These are phyloP conservation scores for Suillus placidus DNA, from an alignment of 768 basidiomycete species.

Conservation along the genomic window DNA sequence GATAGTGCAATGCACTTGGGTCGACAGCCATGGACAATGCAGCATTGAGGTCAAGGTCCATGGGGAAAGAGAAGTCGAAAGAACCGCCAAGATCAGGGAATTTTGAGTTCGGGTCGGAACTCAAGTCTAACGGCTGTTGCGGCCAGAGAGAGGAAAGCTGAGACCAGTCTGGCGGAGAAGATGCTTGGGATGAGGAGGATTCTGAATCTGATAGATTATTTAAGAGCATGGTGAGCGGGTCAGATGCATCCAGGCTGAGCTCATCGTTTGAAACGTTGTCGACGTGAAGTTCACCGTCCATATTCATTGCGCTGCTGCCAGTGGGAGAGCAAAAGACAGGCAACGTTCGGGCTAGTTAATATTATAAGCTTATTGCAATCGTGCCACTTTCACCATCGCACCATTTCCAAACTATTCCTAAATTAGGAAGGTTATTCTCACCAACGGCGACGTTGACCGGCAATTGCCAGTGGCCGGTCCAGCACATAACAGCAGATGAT, in stretches of 20 bases:
- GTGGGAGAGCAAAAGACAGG: not conserved
- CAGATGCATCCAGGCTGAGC: conserved; percentile 49
- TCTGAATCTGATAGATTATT: conserved; percentile 43
- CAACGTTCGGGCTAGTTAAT: not conserved
- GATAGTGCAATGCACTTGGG: conserved; percentile 61
- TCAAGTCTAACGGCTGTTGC: conserved; percentile 16
- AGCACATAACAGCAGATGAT: no score
- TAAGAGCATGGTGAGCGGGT: conserved; percentile 62
- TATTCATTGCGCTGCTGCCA: not conserved
- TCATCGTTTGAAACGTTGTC: conserved; percentile 15
- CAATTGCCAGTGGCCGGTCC: no score
- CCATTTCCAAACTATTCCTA: conserved; percentile 26
- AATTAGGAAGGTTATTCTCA: conserved; percentile 30
- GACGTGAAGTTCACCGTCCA: not conserved
- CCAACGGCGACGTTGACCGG: not conserved
- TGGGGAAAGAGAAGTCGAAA: conserved; percentile 43
- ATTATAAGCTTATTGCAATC: conserved; percentile 13
- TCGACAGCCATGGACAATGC: conserved; percentile 56
- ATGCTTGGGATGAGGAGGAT: conserved; percentile 30
- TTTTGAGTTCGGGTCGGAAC: conserved; percentile 31
- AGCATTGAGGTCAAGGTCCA: conserved; percentile 63
- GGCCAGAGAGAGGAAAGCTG: conserved; percentile 54
- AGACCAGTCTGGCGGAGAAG: conserved; percentile 54
- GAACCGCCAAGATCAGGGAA: conserved; percentile 41
- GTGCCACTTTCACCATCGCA: conserved; percentile 29